Conservation (phyloP, 306 rosid species). For the Psophocarpus tetragonolobus region DNA sequence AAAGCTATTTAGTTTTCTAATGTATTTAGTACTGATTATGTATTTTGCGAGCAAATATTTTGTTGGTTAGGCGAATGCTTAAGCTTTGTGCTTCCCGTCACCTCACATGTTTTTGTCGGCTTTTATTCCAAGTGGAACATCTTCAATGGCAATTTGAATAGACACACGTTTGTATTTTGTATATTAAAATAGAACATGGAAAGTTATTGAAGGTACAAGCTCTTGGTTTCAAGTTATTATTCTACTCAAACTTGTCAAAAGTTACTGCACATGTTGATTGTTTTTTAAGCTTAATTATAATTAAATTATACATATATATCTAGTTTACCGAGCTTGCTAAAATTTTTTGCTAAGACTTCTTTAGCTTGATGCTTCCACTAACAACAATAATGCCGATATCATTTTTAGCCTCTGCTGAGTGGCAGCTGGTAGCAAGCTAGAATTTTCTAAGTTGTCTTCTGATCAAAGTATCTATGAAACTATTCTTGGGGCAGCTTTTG, state of each 20-base stretch:
- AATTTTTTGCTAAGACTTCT: background rate
- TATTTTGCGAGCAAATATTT: conserved; percentile 24
- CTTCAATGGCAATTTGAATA: conserved; percentile 32
- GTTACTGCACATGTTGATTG: conserved; percentile 26
- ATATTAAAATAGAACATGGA: conserved; percentile 14
- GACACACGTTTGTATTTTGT: conserved; percentile 24
- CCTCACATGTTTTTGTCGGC: conserved; percentile 62
- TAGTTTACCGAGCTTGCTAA: conserved; percentile 35
- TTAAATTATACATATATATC: background rate
- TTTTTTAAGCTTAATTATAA: background rate
- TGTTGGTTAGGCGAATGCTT: conserved; percentile 51
- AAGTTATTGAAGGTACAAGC: conserved; percentile 25
- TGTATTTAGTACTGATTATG: background rate
- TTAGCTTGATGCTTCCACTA: conserved; percentile 32
- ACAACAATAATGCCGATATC: conserved; percentile 25
- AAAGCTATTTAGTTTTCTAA: conserved; percentile 29
- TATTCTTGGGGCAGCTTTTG: conserved; percentile 24
- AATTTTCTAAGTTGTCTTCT: conserved; percentile 36
- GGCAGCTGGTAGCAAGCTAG: conserved; percentile 31
- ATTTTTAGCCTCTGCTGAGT: conserved; percentile 30
- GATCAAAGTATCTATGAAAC: conserved; percentile 15
- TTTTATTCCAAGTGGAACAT: conserved; percentile 30
- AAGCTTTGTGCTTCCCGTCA: conserved; percentile 57
- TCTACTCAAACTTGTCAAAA: conserved; percentile 28
- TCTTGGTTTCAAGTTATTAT: conserved; percentile 31